Evolutionary conservation across 2,329 filamentous ascomycete species (phyloP).

Genomic region (Xylogone sp.): DNA sequence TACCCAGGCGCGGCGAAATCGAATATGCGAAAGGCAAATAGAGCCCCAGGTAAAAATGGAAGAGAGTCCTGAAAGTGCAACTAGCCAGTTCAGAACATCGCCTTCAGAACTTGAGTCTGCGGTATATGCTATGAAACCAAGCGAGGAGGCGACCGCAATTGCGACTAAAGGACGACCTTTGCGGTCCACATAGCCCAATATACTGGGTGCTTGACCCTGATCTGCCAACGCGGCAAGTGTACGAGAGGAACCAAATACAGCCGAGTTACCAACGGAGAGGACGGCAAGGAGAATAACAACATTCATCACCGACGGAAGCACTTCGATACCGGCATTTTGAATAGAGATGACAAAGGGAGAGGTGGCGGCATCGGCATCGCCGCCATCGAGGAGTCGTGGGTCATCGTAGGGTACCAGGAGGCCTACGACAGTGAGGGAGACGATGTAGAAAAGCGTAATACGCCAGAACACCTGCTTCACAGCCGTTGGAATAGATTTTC

Average conservation of each 20-base stretch:
- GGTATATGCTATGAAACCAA: slow-evolving; percentile 77
- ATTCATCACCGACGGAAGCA: slow-evolving; percentile 87
- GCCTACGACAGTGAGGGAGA: slow-evolving; percentile 76
- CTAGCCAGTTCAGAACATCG: slow-evolving; percentile 74
- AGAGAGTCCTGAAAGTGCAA: slow-evolving; percentile 68
- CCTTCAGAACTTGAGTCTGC: slow-evolving; percentile 53
- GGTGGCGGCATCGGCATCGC: slow-evolving; percentile 63
- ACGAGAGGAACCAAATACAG: slow-evolving; percentile 86
- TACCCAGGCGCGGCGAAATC: slow-evolving; percentile 80
- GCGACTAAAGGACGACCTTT: slow-evolving; percentile 75
- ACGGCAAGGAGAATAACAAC: slow-evolving; percentile 90
- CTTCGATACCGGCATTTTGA: slow-evolving; percentile 73
- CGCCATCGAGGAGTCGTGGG: slow-evolving; percentile 53
- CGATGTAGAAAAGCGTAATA: slow-evolving; percentile 85
- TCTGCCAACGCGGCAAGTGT: slow-evolving; percentile 88
- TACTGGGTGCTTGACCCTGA: slow-evolving; percentile 74
- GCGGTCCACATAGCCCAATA: slow-evolving; percentile 78
- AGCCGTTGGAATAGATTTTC: slow-evolving; percentile 78
- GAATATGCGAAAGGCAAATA: slow-evolving; percentile 88
- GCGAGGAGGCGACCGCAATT: slow-evolving; percentile 60
- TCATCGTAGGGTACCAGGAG: slow-evolving; percentile 76
- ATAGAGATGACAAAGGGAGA: slow-evolving; percentile 96
- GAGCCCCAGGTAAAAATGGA: slow-evolving; percentile 78
- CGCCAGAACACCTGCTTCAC: slow-evolving; percentile 96
- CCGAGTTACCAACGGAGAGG: slow-evolving; percentile 85